Base-by-base conservation (phyloP, 805 yeast genomes). In the Myxozyma melibiosi region DNA sequence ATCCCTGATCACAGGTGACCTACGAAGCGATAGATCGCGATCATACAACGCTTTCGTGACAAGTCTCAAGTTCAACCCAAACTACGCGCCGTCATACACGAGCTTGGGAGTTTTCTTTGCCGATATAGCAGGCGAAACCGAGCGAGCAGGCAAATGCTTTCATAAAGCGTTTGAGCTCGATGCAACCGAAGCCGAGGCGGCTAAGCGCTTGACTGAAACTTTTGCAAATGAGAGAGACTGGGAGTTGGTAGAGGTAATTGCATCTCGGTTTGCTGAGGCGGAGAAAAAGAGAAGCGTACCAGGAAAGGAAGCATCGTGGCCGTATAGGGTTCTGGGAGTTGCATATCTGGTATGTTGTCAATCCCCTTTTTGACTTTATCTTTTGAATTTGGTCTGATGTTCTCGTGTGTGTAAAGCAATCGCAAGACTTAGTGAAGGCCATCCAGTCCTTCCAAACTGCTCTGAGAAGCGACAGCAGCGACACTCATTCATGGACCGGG, bases 361-460 rank as follows among this genome's bases (percentile, higher is more conserved):
- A n/a, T 75, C 70, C 27, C 20, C 11, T 18, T 11, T 89, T 84
- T 65, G 84, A 86, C 63, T 88, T 83, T 62, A 83, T 82, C 20
- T n/a, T 33, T 31, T 16, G n/a, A 25, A 13, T 22, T 31, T 7
- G 2, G 14, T 9, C n/a, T 20, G 1, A 8, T 25, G 18, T 5
- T 14, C 13, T 39, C 16, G 18, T 34, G 13, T 30, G 3, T 31
- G n/a, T 28, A 16, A 43, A 50, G 53, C 58, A 60, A 31, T 57
- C 64, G 4, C 38, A 48, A 20, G 52, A 60, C 39, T 16, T 48
- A 6, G 61, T 57, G 1, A 84, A 83, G 53, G 96, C 99, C 0
- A 86, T 92, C 45, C 92, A 88, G 70, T 84, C 88, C 81, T 90
- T 89, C 68, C 99, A 94, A 71, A 80, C 84, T 27, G 90, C 97